Conservation (phyloP, 371 early-diverging fungal genomes). For the Circinella minor region DNA sequence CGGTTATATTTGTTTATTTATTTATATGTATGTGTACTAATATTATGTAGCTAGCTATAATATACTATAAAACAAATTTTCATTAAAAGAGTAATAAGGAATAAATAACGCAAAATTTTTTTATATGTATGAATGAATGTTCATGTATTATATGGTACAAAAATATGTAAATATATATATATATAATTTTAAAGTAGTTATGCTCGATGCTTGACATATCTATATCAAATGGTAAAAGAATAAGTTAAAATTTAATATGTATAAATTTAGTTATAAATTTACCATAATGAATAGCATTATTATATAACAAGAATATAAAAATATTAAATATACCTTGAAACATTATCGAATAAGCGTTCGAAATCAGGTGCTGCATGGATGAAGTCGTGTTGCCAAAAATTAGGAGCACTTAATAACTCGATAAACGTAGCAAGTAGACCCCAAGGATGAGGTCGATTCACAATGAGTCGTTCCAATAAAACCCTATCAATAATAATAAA, state of each 20-base stretch:
- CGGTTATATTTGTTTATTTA: too few species aligned
- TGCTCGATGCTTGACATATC: constrained; percentile 10
- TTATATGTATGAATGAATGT: too few species aligned
- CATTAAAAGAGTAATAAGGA: too few species aligned
- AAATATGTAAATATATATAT: not conserved
- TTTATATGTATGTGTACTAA: too few species aligned
- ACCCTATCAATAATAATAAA: constrained; percentile 54
- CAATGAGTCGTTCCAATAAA: constrained; percentile 92
- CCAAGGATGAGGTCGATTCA: constrained; percentile 98
- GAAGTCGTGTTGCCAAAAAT: constrained; percentile 81
- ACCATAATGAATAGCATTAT: not conserved
- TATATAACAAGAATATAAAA: too few species aligned
- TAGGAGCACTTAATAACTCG: constrained; percentile 88
- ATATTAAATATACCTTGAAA: constrained; percentile 47
- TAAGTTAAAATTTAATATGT: too few species aligned
- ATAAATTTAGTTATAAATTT: not conserved
- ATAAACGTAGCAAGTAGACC: constrained; percentile 96
- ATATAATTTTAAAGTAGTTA: not conserved
- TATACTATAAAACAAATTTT: too few species aligned
- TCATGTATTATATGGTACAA: not conserved
- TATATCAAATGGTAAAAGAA: not conserved
- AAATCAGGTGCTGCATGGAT: constrained; percentile 71
- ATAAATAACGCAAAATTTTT: too few species aligned
- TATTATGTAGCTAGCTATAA: too few species aligned
- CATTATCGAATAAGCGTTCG: constrained; percentile 68